Base-by-base conservation (phyloP, 1,284 basidiomycete species). In the Malassezia equina region DNA sequence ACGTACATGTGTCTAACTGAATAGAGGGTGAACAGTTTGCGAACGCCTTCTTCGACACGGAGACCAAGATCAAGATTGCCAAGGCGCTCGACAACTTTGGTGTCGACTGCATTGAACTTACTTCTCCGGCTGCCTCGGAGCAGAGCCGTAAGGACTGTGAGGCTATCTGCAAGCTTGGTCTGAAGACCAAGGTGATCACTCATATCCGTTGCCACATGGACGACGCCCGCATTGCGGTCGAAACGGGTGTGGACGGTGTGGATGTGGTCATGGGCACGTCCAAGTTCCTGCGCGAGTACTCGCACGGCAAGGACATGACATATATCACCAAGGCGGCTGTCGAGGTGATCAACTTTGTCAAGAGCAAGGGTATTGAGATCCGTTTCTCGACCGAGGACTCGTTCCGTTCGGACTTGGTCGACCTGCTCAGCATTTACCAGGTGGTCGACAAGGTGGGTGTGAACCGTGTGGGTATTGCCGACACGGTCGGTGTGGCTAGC, bases 141-240 rank as follows among this genome's bases (percentile, higher is more conserved):
- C 91, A 98, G 78, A 94, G 90, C 25, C 83, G 88, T 50, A 78
- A 80, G 25, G 93, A 98, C 76, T 99, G 94, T 78, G 90, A 95
- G 80, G 88, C 88, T 46, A 99, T 99, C 78, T 99, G 94, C 85
- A 91, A 93, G 82, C 88, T 98, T 67, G 91, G 93, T 7, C 82
- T 98, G 77, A 93, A 90, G 82, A 80, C 85, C 73, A 95, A 94
- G 82, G 90, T 98, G 76, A 83, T 98, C 64, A 99, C 94, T 24
- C 94, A 99, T 80, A 98, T 99, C 71, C 84, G 94, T 60, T 99
- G 94, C 78, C 94, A 99, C 78, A 98, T 99, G 94, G 93, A 98
- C 76, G 94, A 99, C 78, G 94, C 94, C 24, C 82, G 89, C 52
- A 90, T 98, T 71, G 94, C 94, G 51, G 91, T 98, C 55, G 94